Conservation (phyloP, 164 flowering plant species). For the Hamamelis virginiana region DNA sequence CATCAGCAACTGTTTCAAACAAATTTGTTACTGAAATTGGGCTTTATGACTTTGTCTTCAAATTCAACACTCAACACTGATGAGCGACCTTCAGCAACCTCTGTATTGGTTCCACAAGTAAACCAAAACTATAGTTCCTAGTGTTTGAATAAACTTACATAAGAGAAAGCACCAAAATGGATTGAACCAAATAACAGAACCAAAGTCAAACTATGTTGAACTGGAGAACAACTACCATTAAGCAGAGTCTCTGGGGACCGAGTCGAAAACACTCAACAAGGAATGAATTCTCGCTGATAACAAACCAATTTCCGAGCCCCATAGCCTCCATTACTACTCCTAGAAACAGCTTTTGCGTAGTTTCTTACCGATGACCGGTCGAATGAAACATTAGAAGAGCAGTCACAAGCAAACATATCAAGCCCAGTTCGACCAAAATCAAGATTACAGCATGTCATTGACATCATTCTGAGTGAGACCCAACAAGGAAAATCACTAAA, state of each 20-base stretch:
- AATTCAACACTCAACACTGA: conserved; percentile 36
- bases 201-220: background rate
- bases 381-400: conserved; percentile 45
- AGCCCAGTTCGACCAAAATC: conserved; percentile 45
- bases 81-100: conserved; percentile 39
- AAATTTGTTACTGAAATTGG: conserved; percentile 54
- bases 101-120: conserved; percentile 24
- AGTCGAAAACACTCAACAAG: conserved; percentile 41
- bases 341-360: conserved; percentile 21
- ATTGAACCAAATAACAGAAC: background rate
- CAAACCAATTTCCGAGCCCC: conserved; percentile 31
- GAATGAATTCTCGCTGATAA: conserved; percentile 21
- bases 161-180: background rate
- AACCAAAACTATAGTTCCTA: conserved; percentile 9
- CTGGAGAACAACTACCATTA: conserved; percentile 35
- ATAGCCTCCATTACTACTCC: conserved; percentile 18
- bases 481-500: conserved; percentile 21
- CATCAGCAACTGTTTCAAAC: conserved; percentile 83
- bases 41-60: conserved; percentile 33
- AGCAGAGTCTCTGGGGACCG: conserved; percentile 49
- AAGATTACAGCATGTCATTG: conserved; percentile 56
- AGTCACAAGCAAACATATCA: conserved; percentile 52
- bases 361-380: conserved; percentile 27
- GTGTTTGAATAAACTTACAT: background rate
- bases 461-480: conserved; percentile 52